phyloP scores from a whole-genome alignment of 305 asterid genomes.

The Ajuga reptans region DNA sequence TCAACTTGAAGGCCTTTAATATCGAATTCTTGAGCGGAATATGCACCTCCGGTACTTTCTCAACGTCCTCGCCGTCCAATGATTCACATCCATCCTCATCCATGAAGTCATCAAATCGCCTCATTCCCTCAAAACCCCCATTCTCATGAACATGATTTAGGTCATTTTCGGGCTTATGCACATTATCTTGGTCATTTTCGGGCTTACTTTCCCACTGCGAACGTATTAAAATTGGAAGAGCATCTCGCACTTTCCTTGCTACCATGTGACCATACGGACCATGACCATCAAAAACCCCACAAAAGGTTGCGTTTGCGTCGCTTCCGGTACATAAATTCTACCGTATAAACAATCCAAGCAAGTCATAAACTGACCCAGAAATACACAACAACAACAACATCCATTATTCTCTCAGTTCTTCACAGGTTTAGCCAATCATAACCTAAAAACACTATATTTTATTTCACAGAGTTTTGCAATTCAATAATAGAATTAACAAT shows the following conservation, averaged over 20 bases:
- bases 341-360: conserved; percentile 54
- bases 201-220: conserved; percentile 49
- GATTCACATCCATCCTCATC: conserved; percentile 66
- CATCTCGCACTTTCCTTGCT: conserved; percentile 65
- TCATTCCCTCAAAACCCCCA: conserved; percentile 39
- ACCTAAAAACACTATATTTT: conserved; percentile 14
- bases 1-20: conserved; percentile 64
- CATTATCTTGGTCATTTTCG: conserved; percentile 21
- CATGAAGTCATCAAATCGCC: conserved; percentile 56
- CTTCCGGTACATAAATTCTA: conserved; percentile 65
- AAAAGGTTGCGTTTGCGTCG: conserved; percentile 40
- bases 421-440: conserved; percentile 18
- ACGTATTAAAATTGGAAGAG: conserved; percentile 51
- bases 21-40: conserved; percentile 63
- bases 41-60: conserved; percentile 67
- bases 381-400: conserved; percentile 22
- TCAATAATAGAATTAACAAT: neutral
- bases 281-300: conserved; percentile 82
- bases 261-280: conserved; percentile 88
- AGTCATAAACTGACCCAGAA: conserved; percentile 57
- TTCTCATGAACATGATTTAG: conserved; percentile 20
- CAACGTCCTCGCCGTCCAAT: conserved; percentile 52
- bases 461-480: neutral
- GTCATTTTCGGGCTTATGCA: conserved; percentile 22
- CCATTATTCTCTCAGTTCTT: conserved; percentile 23